Evolutionary conservation across 164 flowering plant genomes (phyloP), one percentile per base, ranked within the genome.

Genomic region (Akebia trifoliata): DNA sequence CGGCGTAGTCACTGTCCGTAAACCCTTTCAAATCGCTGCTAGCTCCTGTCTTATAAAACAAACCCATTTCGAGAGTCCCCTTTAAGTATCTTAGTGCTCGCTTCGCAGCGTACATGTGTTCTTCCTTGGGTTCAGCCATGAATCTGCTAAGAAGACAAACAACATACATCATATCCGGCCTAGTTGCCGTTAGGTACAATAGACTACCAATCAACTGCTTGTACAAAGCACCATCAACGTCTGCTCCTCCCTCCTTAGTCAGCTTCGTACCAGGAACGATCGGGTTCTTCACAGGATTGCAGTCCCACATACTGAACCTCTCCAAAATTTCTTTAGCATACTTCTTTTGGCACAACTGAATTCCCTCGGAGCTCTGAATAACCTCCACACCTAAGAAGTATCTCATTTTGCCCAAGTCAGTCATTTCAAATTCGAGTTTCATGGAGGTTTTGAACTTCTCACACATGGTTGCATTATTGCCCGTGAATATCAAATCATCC

Each of bases 151-250:
- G 9, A 1, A 21, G 11, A 35, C 56, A 8, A 2, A 53, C 56
- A 12, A 3, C 20, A 25, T 20, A 54, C 46, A 39, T 37, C 11
- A 54, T 8, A 10, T 54, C 58, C 0, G 58, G 46, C 0, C 46
- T 7, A 2, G 45, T 37, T 1, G 14, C 40, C 11, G 58, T 54
- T 12, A 54, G 25, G 12, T 54, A 54, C 31, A 54, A 37, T 25
- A 38, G 58, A 12, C 58, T 35, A 3, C 45, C 58, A 8, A 54
- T 9, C 0, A 52, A 1, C 20, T 52, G 39, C 25, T 52, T 52
- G 26, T 2, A 52, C 25, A 34, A 1, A 17, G 42, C 20, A 1
- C 6, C 20, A 35, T 52, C 40, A 1, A 52, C 56, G 1, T 1
- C 20, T 2, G 15, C 12, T 32, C 40, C 42, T 20, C 8, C 17